phyloP scores from a whole-genome alignment of 768 basidiomycete species.

The Suillus ampliporus region DNA sequence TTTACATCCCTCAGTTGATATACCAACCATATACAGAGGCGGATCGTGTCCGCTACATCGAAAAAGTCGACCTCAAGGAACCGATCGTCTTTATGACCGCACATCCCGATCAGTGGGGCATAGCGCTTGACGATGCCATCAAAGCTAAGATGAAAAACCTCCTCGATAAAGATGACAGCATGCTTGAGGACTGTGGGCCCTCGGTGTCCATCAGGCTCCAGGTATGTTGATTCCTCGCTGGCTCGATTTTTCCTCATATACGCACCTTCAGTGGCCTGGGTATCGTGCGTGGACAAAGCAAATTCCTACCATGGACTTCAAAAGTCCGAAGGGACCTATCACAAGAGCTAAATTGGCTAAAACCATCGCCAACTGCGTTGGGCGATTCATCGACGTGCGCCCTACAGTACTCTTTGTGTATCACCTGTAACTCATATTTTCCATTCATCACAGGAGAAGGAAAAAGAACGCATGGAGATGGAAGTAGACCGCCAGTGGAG shows the following conservation, averaged over 20 bases:
- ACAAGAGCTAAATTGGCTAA: slow-evolving; percentile 78
- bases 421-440: slow-evolving; percentile 16
- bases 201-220: slow-evolving; percentile 82
- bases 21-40: slow-evolving; percentile 81
- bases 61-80: slow-evolving; percentile 63
- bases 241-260: slow-evolving; percentile 5
- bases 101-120: slow-evolving; percentile 60
- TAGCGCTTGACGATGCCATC: slow-evolving; percentile 67
- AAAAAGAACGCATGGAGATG: slow-evolving; percentile 61
- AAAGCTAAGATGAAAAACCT: slow-evolving; percentile 63
- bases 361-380: slow-evolving; percentile 78
- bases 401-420: neutral
- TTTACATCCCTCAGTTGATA: slow-evolving; percentile 72
- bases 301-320: slow-evolving; percentile 83
- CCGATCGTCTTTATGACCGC: slow-evolving; percentile 69
- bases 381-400: slow-evolving; percentile 67
- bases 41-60: slow-evolving; percentile 78
- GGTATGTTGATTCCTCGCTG: slow-evolving; percentile 43
- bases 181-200: slow-evolving; percentile 76
- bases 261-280: slow-evolving; percentile 69
- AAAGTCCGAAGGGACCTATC: slow-evolving; percentile 77
- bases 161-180: slow-evolving; percentile 60
- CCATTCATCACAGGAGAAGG: slow-evolving; percentile 48
- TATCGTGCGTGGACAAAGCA: slow-evolving; percentile 80
- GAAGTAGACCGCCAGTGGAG: slow-evolving; percentile 65